Evolutionary conservation across 1,284 basidiomycete species (phyloP), one percentile per base, ranked within the genome.

Genomic region (Rhodotorula sp.): DNA sequence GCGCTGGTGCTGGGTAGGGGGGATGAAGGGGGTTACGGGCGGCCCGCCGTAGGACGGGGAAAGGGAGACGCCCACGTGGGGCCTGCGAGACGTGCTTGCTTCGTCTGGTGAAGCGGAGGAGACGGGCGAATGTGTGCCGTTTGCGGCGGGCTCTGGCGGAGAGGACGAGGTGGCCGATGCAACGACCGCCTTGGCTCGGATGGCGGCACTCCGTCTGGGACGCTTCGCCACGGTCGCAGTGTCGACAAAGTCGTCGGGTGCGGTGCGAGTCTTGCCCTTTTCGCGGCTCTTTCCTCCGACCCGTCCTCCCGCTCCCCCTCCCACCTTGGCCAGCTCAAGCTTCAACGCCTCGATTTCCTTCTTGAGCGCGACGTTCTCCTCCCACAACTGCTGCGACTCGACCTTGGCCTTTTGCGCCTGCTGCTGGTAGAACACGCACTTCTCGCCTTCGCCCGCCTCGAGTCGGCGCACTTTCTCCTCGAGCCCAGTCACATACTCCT

Each of bases 341-440:
- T 59, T 44, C 11, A 76, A 60, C 56, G 62, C 52, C 22, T 67
- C 68, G 40, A 76, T 44, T 6, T 64, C 56, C 28, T 51, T 54
- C 52, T 62, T 58, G 8, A 76, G 65, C 16, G 64, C 59, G 30
- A 70, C 73, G 63, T 75, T 75, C 65, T 76, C 72, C 18, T 50
- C 51, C 30, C 59, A 59, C 13, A 76, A 61, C 30, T 57, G 61
- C 1, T 63, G 56, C 47, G 73, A 58, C 51, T 76, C 71, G 28
- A 67, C 50, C 46, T 73, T 74, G 58, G 73, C 69, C 58, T 65
- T 64, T 37, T 70, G 68, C n/a, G 76, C 76, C 60, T 75, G 74
- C 37, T 69, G 62, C 65, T 77, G 76, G 62, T 73, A 77, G 65
- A 77, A 74, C 59, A 69, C 68, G 60, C 70, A 71, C 56, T 75